Base-by-base conservation (phyloP, 2,329 filamentous ascomycete genomes). In the Cordyceps cicadae region DNA sequence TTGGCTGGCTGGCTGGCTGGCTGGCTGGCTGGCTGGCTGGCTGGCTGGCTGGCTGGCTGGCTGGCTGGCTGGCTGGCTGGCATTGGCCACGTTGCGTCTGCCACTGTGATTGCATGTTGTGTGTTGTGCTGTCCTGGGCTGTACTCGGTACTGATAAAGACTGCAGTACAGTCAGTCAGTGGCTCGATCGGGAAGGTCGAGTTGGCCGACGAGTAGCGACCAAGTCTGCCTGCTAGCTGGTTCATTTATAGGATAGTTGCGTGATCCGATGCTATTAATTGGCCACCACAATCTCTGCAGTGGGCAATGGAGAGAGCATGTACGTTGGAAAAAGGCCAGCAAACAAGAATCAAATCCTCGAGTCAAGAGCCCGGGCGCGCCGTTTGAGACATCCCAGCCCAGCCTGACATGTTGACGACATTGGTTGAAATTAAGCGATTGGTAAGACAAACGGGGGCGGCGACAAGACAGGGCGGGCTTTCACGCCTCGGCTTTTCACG, bases 81-180 rank as follows among this genome's bases (percentile, higher is more conserved):
- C 41, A 59, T 19, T 53, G 57, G 50, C 50, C 57, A 59, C 57
- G 57, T 59, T 59, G 57, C 57, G 49, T 59, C 57, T 37, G 56
- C 24, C 26, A 6, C n/a, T 2, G 34, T 46, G 5, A 46, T 52
- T 11, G n/a, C 24, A 56, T 15, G 37, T 45, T n/a, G 49, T 34
- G 56, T 24, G 24, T 4, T 24, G 24, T 24, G 24, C 24, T 24
- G 24, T 24, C 2, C 24, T 24, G 24, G 2, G 2, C 24, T 24
- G 24, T 24, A 24, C 24, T 4, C 2, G 24, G 24, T 4, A 4
- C 24, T 24, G 24, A 24, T 24, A 2, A 24, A 24, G 3, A 53
- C 48, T 39, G 19, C 11, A 37, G 29, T 37, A 12, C 39, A 24
- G 24, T 24, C 24, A 24, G n/a, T n/a, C n/a, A 34, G 39, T 46